A percentile compares a stretch with the other conserved stretches of the same genome.
phyloP scores from a whole-genome alignment of 2,329 filamentous ascomycete genomes.

The Aurifilum marmelostoma region DNA sequence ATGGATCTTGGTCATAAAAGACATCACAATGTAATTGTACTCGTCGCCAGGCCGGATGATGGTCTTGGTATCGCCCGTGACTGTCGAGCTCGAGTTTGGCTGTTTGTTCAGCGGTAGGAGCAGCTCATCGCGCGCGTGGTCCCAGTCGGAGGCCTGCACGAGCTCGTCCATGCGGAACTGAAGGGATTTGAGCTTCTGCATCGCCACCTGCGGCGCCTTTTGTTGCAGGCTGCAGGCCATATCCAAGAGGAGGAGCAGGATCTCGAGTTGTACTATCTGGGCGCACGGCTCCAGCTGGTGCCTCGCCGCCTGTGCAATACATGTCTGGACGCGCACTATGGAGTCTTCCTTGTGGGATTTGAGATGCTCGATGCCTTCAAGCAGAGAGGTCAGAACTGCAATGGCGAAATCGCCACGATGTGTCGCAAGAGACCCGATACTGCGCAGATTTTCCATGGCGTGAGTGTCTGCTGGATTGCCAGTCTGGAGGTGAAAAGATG shows the following conservation, averaged over 20 bases:
- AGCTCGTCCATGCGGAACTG: conserved; percentile 65
- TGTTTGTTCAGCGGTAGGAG: conserved; percentile 60
- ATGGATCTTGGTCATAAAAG: conserved; percentile 64
- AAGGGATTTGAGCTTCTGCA: conserved; percentile 63
- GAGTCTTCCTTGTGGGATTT: conserved; percentile 66
- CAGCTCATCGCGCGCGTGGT: conserved; percentile 52
- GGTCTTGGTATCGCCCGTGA: conserved; percentile 60
- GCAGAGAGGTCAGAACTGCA: conserved; percentile 64
- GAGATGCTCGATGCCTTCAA: conserved; percentile 72
- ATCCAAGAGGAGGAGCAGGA: conserved; percentile 69
- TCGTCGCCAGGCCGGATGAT: conserved; percentile 55
- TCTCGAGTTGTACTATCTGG: conserved; percentile 67
- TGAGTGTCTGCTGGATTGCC: conserved; percentile 63
- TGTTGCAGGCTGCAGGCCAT: conserved; percentile 70
- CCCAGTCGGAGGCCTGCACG: conserved; percentile 49
- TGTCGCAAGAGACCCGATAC: conserved; percentile 62
- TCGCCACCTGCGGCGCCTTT: conserved; percentile 59
- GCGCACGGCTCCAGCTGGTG: conserved; percentile 69
- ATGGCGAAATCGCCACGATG: conserved; percentile 65
- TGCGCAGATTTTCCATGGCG: conserved; percentile 70
- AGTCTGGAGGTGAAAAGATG: conserved; percentile 67
- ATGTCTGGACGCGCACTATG: conserved; percentile 71
- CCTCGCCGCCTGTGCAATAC: conserved; percentile 73
- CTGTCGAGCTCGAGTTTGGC: conserved; percentile 49
- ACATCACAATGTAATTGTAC: conserved; percentile 61